These are phyloP conservation scores for Haematococcus lacustris DNA, from an alignment of 139 green algal genomes.

Conservation along the genomic window DNA sequence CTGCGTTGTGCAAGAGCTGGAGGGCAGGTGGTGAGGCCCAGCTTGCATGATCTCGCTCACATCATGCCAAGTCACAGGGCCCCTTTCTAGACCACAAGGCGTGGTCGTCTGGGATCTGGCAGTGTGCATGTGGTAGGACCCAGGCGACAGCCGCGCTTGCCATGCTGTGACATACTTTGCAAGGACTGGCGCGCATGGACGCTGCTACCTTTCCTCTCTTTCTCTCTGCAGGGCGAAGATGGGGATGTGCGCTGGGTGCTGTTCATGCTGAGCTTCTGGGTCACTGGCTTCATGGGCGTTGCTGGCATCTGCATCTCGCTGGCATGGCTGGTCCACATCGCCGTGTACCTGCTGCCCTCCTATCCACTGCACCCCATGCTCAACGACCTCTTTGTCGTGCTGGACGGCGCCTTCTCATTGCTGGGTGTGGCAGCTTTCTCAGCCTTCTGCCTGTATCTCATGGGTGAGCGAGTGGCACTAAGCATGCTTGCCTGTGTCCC, in stretches of 20 bases:
- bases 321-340: slow-evolving; percentile 88
- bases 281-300: slow-evolving; percentile 63
- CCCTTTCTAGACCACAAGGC: no score
- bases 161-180: no score
- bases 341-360: slow-evolving; percentile 83
- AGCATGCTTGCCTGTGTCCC: no score
- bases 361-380: slow-evolving; percentile 72
- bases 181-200: no score
- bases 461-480: slow-evolving; percentile 39
- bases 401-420: slow-evolving; percentile 81
- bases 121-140: no score
- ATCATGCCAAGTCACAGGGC: no score
- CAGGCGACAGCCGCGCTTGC: no score
- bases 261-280: slow-evolving; percentile 27
- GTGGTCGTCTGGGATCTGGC: no score
- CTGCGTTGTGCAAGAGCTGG: no score
- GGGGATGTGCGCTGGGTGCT: slow-evolving; percentile 10
- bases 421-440: slow-evolving; percentile 83
- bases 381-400: slow-evolving; percentile 82
- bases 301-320: slow-evolving; percentile 60
- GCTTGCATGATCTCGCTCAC: no score
- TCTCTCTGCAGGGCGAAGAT: slow-evolving; percentile 5
- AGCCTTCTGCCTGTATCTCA: slow-evolving; percentile 91
- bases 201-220: no score
- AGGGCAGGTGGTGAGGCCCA: no score